A percentile compares a stretch with the other conserved stretches of the same genome.
phyloP scores from a whole-genome alignment of 2,329 filamentous ascomycete genomes.

The Cladosporium colombiae region DNA sequence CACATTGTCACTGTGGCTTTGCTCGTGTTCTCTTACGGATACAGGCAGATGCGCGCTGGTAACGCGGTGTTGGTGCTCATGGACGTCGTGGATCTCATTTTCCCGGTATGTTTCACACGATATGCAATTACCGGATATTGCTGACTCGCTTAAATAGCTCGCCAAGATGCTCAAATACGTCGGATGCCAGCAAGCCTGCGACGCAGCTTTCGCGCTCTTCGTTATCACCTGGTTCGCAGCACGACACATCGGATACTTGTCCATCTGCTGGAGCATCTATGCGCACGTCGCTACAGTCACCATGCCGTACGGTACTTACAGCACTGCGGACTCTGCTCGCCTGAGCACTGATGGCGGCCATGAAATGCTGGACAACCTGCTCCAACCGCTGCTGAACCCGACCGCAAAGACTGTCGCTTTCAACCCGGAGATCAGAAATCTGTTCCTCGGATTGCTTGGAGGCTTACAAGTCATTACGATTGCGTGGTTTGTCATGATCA shows the following conservation, averaged over 20 bases:
- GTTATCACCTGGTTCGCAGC: slow-evolving; percentile 81
- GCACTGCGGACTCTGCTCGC: slow-evolving; percentile 54
- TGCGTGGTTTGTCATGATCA: slow-evolving; percentile 87
- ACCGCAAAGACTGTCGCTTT: slow-evolving; percentile 74
- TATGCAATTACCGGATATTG: background rate
- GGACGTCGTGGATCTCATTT: slow-evolving; percentile 87
- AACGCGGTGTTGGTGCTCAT: slow-evolving; percentile 88
- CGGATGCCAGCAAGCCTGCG: slow-evolving; percentile 73
- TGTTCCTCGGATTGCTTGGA: slow-evolving; percentile 75
- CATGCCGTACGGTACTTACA: slow-evolving; percentile 72
- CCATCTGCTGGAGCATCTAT: slow-evolving; percentile 81
- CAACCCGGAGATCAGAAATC: slow-evolving; percentile 70
- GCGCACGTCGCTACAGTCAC: slow-evolving; percentile 58
- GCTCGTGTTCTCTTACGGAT: slow-evolving; percentile 79
- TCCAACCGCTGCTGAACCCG: slow-evolving; percentile 72
- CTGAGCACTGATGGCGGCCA: slow-evolving; percentile 53
- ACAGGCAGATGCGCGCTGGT: slow-evolving; percentile 82
- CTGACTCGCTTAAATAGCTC: slow-evolving; percentile 12
- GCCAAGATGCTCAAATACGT: slow-evolving; percentile 95
- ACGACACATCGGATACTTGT: slow-evolving; percentile 77
- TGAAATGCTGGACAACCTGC: slow-evolving; percentile 57
- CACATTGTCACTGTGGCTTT: slow-evolving; percentile 86
- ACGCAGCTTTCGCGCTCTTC: slow-evolving; percentile 81
- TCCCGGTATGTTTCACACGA: slow-evolving; percentile 65
- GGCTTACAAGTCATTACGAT: slow-evolving; percentile 78